Evolutionary conservation across 176 grass and related monocot genomes (phyloP), one percentile per base, ranked within the genome.

Genomic region (Thinopyrum elongatum): DNA sequence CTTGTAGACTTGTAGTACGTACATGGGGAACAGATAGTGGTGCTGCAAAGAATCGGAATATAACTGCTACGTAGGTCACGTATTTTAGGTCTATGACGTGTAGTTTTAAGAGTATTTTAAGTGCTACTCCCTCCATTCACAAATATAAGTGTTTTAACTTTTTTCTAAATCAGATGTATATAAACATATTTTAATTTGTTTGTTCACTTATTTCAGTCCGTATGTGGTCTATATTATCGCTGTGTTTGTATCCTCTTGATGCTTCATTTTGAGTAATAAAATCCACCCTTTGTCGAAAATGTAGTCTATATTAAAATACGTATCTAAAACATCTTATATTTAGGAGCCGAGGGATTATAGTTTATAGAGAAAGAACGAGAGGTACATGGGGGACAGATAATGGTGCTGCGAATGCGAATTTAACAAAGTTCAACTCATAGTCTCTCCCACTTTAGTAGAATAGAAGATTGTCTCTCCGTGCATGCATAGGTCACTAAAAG

Each of bases 391-490:
- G 1, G 7, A 46, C 41, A 74, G 7, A 47, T 74, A 74, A 74
- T 74, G 71, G 71, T 47, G 71, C 12, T 74, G 23, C 0, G 63
- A 86, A 86, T 79, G 11, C 30, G 10, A 79, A 79, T 51, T 41
- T 47, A 22, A 69, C 65, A 74, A 11, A 80, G 49, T 79, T 80
- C 63, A 58, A 15, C 76, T 59, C 53, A 35, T 57, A 60, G 47
- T 79, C 31, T 59, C 33, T 79, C 17, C 21, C 49, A 41, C 66
- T 85, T 88, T 93, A 90, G 88, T 83, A 82, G 55, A 78, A 80
- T 74, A 78, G 70, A 87, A 91, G 62, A 53, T 87, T 89, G 76
- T 92, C 79, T 88, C 67, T 77, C 41, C 78, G 30, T 55, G 58
- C 76, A 82, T 84, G 39, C 70, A 85, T 7, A 80, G 10, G 73